Evolutionary conservation across 129 eudicot species (phyloP).

Genomic region (Helianthus tuberosus): DNA sequence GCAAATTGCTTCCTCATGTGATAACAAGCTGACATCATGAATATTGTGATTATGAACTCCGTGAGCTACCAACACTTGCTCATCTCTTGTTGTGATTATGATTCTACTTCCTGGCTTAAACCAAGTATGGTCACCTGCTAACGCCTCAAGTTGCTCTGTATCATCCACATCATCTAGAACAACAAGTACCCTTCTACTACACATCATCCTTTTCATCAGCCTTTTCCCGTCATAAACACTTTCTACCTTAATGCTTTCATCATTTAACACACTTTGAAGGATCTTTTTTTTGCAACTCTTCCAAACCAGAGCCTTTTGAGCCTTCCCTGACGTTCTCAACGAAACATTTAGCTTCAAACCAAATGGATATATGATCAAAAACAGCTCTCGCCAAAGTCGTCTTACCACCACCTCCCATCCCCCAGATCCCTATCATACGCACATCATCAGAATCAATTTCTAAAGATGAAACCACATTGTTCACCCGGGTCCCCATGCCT

Average conservation of each 20-base stretch:
- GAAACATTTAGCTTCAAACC: conserved; percentile 1
- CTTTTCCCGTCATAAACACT: conserved; percentile 1
- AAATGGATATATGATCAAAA: background rate
- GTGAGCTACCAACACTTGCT: conserved; percentile 3
- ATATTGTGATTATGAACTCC: background rate
- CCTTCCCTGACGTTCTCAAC: conserved; percentile 13
- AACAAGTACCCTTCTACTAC: background rate
- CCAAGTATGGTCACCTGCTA: conserved; percentile 10
- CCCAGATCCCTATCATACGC: conserved; percentile 16
- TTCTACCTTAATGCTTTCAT: background rate
- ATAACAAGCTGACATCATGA: background rate
- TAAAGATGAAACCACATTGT: conserved; percentile 4
- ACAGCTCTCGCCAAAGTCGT: conserved; percentile 6
- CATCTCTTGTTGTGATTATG: conserved; percentile 11
- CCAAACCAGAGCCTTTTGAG: background rate
- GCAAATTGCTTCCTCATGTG: background rate
- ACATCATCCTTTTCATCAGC: background rate
- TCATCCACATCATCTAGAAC: conserved; percentile 26
- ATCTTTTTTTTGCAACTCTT: background rate
- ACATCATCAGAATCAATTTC: background rate
- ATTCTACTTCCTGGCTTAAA: conserved; percentile 15
- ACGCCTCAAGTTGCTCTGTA: conserved; percentile 5
- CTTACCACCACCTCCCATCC: conserved; percentile 14
- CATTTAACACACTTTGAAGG: background rate
- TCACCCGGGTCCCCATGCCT: conserved; percentile 9